phyloP scores from a whole-genome alignment of 306 rosid species.

The Corylus avellana region DNA sequence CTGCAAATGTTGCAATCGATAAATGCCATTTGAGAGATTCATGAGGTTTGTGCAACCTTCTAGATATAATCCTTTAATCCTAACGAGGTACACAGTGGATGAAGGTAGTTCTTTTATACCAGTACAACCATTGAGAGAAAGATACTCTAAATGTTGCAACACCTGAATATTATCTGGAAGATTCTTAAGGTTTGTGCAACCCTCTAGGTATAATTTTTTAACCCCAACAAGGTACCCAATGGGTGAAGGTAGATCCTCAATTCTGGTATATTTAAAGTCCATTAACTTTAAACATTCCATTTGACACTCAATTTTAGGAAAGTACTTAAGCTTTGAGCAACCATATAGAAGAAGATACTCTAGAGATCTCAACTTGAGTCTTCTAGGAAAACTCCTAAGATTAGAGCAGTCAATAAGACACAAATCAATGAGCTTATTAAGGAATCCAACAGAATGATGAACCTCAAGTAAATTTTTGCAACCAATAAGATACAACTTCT shows the following conservation, averaged over 20 bases:
- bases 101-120: not conserved
- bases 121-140: not conserved
- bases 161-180: too few species aligned
- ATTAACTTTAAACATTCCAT: not conserved
- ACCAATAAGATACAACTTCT: not conserved
- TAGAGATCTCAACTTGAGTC: conserved; percentile 23
- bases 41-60: not conserved
- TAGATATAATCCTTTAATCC: not conserved
- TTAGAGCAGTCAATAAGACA: conserved; percentile 7
- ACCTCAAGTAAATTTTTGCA: conserved; percentile 27
- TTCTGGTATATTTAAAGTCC: not conserved
- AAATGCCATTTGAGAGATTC: too few species aligned
- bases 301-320: not conserved
- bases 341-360: not conserved
- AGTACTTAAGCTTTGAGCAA: not conserved
- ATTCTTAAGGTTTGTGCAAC: not conserved
- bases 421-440: conserved; percentile 19
- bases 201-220: not conserved
- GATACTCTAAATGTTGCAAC: too few species aligned
- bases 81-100: not conserved
- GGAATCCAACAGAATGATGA: conserved; percentile 36
- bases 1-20: too few species aligned
- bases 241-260: not conserved
- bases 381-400: conserved; percentile 14
- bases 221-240: not conserved